Evolutionary conservation across 1,139 yeast species (phyloP).

Genomic region (Yamadazyma atmosphaerica): DNA sequence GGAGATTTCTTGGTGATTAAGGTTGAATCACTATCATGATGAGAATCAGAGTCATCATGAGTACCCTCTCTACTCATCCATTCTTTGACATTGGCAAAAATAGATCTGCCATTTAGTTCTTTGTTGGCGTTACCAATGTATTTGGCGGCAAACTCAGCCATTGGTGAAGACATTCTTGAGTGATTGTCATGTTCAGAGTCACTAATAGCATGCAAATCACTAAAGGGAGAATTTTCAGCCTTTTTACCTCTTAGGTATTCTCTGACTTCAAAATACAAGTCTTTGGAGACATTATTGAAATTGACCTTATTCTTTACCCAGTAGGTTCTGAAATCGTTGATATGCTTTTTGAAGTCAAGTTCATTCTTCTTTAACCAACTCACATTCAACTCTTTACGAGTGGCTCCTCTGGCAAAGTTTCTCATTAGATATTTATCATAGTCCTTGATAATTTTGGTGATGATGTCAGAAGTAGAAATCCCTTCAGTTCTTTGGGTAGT

Average conservation of each 20-base stretch:
- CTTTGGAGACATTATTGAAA: conserved; percentile 74
- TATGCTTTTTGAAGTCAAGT: conserved; percentile 87
- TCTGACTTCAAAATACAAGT: conserved; percentile 78
- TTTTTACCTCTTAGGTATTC: conserved; percentile 64
- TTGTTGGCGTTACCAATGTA: conserved; percentile 57
- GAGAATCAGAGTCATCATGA: conserved; percentile 20
- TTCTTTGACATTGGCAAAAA: conserved; percentile 63
- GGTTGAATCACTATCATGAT: conserved; percentile 15
- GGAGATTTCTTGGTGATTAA: conserved; percentile 12
- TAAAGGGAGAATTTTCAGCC: conserved; percentile 26
- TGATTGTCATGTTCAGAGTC: conserved; percentile 35
- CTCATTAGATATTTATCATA: conserved; percentile 96
- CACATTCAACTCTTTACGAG: conserved; percentile 92
- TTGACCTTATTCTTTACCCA: conserved; percentile 74
- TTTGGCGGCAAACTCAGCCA: conserved; percentile 61
- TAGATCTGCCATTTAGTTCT: conserved; percentile 45
- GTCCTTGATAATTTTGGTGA: conserved; percentile 90
- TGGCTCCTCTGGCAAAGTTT: conserved; percentile 96
- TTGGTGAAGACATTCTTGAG: conserved; percentile 45
- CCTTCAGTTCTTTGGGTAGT: conserved; percentile 98
- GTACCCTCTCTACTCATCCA: conserved; percentile 54
- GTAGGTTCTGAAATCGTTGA: conserved; percentile 79
- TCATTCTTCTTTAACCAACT: conserved; percentile 98
- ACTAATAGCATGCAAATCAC: conserved; percentile 14
- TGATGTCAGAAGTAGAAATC: conserved; percentile 91